Base-by-base conservation (phyloP, 345 rosid species). In the Arabidopsis arenosa region DNA sequence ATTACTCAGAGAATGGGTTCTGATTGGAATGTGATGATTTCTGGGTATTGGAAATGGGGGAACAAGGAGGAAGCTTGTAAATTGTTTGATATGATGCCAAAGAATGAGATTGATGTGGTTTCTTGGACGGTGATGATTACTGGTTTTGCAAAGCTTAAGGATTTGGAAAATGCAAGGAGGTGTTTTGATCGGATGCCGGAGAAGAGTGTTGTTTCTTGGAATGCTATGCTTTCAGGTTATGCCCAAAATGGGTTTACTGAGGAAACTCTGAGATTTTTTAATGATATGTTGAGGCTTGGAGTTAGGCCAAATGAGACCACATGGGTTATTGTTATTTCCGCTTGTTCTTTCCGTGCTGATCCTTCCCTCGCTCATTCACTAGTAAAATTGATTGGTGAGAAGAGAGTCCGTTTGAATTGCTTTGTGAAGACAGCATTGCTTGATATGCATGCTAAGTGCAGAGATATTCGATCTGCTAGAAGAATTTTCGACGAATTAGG, bases 151-250 rank as follows among this genome's bases (percentile, higher is more conserved):
- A 80, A 75, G 79, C 58, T 49, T 12, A 66, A 81, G 58, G 85
- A 77, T 60, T 73, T 85, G 76, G 69, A 63, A 43, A 78, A 26
- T 18, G 87, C 84, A 1, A 80, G 88, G 82, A 73, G 56, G 75
- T 83, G 43, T 72, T 86, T 88, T 75, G 84, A 84, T 80, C 51
- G 35, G 41, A 85, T 81, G 81, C 84, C 79, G 1, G 79, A 64
- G 70, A 81, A 66, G 53, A 84, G 66, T 58, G 74, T 77, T 40
- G 85, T 84, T 41, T 82, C 83, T 9, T 88, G 93, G 90, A 84
- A 84, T 17, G 85, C 87, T 12, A 85, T 84, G 89, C 77, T 86
- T 65, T 75, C 93, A 5, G 89, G 90, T 17, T 83, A 85, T 73
- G 79, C 79, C 2, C 83, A 85, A 51, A 85, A 82, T 48, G 86